Evolutionary conservation across 164 flowering plant genomes (phyloP).

Genomic region (Kalanchoe fedtschenkoi): DNA sequence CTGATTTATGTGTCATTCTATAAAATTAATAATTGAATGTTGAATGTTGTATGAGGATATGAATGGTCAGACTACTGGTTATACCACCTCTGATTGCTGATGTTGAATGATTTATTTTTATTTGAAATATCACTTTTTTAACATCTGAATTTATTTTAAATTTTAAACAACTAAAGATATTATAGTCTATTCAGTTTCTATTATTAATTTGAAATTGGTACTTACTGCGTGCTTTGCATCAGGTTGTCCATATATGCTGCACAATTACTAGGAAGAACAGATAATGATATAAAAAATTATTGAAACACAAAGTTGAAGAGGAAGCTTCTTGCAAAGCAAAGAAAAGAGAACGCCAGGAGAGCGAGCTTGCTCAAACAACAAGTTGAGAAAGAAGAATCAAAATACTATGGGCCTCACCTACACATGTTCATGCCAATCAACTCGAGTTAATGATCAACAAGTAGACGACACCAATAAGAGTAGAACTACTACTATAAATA

Average conservation of each 20-base stretch:
- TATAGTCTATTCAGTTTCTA: background rate
- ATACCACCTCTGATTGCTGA: too few relatives aligned
- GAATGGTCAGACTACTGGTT: too few relatives aligned
- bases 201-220: background rate
- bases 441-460: background rate
- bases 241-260: constrained; percentile 46
- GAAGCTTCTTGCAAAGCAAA: constrained; percentile 18
- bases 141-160: too few relatives aligned
- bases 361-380: constrained; percentile 1
- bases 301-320: constrained; percentile 51
- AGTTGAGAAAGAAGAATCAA: background rate
- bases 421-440: background rate
- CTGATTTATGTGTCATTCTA: too few relatives aligned
- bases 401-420: background rate
- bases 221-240: background rate
- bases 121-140: too few relatives aligned
- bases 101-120: too few relatives aligned
- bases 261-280: constrained; percentile 41
- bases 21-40: too few relatives aligned
- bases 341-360: background rate
- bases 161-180: too few relatives aligned
- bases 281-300: constrained; percentile 43
- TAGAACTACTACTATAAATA: too few relatives aligned
- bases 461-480: background rate
- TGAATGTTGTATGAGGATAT: too few relatives aligned